phyloP scores from a whole-genome alignment of 805 yeast genomes.

The Starmerella vaccinii region DNA sequence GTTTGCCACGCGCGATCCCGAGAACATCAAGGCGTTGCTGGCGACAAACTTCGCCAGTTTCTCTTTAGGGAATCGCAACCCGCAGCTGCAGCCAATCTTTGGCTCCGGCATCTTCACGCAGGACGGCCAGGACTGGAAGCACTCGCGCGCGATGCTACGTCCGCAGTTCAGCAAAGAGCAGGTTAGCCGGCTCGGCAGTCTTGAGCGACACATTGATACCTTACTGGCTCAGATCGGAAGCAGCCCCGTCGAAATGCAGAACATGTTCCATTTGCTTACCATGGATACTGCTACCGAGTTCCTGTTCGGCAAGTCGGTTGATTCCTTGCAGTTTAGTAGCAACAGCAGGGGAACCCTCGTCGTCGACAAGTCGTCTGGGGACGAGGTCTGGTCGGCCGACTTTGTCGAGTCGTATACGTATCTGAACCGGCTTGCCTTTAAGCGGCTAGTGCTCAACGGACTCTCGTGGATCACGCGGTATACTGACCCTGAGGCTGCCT shows the following conservation, averaged over 20 bases:
- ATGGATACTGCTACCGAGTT: conserved; percentile 29
- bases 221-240: conserved; percentile 17
- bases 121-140: conserved; percentile 32
- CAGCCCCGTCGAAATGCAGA: conserved; percentile 19
- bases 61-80: conserved; percentile 28
- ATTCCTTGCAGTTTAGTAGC: conserved; percentile 14
- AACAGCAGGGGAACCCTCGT: conserved; percentile 4
- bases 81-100: conserved; percentile 27
- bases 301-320: conserved; percentile 24
- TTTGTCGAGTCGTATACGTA: conserved; percentile 24
- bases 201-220: conserved; percentile 26
- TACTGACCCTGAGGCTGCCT: conserved; percentile 28
- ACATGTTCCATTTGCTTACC: conserved; percentile 22
- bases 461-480: conserved; percentile 13
- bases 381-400: conserved; percentile 23
- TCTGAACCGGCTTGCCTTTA: conserved; percentile 11
- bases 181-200: conserved; percentile 27
- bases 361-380: conserved; percentile 5
- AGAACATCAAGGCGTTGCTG: conserved; percentile 27
- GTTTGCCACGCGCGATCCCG: conserved; percentile 26
- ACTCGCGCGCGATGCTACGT: conserved; percentile 32
- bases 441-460: conserved; percentile 10
- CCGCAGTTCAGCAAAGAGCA: conserved; percentile 32
- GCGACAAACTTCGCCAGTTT: conserved; percentile 30
- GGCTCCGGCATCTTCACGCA: conserved; percentile 34